Percentiles rank a stretch among this genome's conserved stretches.
These are phyloP conservation scores for Populus deltoides DNA, from an alignment of 345 rosid species.

Conservation along the genomic window DNA sequence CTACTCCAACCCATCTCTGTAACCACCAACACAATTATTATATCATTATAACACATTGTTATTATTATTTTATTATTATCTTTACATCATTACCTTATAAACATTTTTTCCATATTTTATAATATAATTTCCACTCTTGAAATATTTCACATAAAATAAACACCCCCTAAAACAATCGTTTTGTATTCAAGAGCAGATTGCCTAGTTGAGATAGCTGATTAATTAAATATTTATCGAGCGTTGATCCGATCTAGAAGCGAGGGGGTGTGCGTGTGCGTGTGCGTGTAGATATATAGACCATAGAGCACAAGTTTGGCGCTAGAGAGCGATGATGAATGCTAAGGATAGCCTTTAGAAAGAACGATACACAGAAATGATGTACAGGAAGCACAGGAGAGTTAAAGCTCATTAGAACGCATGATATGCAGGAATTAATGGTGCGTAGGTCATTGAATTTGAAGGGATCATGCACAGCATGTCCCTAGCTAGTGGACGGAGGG, in stretches of 20 bases:
- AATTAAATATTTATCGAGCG: background rate
- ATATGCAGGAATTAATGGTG: constrained; percentile 13
- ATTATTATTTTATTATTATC: no score
- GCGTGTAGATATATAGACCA: background rate
- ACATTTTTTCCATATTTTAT: no score
- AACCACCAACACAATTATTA: no score
- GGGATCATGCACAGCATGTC: constrained; percentile 15
- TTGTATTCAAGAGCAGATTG: background rate
- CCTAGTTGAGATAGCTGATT: no score
- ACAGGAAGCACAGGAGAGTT: constrained; percentile 15
- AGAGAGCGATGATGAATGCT: constrained; percentile 9
- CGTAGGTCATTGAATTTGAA: constrained; percentile 7
- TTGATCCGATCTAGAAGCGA: background rate
- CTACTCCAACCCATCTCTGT: no score
- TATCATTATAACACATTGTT: no score
- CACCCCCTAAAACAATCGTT: no score
- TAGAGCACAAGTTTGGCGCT: background rate
- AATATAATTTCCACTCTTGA: no score
- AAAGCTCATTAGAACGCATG: constrained; percentile 23
- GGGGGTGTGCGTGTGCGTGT: background rate
- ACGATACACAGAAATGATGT: constrained; percentile 5
- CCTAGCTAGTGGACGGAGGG: constrained; percentile 43
- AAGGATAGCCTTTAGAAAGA: constrained; percentile 17
- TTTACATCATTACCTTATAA: no score
- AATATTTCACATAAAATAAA: no score